Conservation (phyloP, 225 moss, liverwort and hornwort genomes). For the Takakia lepidozioides region DNA sequence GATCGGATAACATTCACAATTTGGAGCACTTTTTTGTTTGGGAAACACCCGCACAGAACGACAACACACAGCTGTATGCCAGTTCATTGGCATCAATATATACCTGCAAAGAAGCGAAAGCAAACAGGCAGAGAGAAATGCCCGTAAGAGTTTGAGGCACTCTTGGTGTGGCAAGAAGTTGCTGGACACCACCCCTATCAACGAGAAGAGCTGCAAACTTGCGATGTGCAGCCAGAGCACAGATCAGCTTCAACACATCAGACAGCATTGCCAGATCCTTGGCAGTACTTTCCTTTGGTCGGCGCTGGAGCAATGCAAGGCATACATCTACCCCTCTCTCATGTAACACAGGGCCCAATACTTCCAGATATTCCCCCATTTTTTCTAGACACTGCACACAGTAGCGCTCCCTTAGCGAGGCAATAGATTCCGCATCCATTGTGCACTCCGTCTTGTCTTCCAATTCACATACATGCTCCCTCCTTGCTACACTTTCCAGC, state of each 20-base stretch:
- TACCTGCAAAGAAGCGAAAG: conserved; percentile 91
- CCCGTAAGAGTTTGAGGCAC: conserved; percentile 88
- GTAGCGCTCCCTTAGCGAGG: conserved; percentile 70
- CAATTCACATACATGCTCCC: conserved; percentile 57
- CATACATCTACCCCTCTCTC: conserved; percentile 97
- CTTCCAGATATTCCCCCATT: conserved; percentile 99
- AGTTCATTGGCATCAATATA: conserved; percentile 1
- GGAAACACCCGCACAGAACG: background rate
- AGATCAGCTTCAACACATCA: conserved; percentile 86
- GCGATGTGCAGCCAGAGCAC: conserved; percentile 90
- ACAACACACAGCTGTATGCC: conserved; percentile 3
- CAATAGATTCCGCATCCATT: conserved; percentile 67
- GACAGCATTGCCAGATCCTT: conserved; percentile 80
- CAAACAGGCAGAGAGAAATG: conserved; percentile 89
- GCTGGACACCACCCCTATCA: conserved; percentile 92
- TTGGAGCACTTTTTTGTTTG: background rate
- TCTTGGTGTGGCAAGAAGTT: conserved; percentile 77
- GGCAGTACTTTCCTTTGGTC: conserved; percentile 62
- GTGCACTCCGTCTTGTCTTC: conserved; percentile 56
- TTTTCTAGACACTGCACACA: conserved; percentile 96
- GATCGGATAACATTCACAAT: no score
- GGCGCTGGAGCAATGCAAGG: conserved; percentile 76
- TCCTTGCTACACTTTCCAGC: conserved; percentile 27
- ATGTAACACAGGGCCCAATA: conserved; percentile 91
- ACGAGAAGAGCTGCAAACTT: conserved; percentile 97